Base-by-base conservation (phyloP, 345 rosid genomes). In the Adansonia digitata region DNA sequence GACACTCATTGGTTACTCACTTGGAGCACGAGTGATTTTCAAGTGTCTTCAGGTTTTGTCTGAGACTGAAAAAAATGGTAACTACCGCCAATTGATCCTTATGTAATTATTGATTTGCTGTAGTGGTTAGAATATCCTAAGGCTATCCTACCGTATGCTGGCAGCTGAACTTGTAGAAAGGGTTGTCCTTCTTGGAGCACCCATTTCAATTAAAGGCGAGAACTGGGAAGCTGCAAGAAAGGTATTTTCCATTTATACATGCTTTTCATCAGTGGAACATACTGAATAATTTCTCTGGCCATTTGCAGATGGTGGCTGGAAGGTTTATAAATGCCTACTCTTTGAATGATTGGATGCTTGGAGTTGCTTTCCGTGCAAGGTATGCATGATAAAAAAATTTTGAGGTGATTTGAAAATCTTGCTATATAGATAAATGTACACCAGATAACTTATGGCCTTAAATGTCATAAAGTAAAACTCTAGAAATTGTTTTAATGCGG, bases 341-440 rank as follows among this genome's bases (percentile, higher is more conserved):
- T 15, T 85, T 91, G 20, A 87, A 84, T 73, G 99, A 95, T 59
- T 95, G 99, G 99, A 95, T 82, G 29, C 99, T 95, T 40, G 99
- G 92, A 82, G 79, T 95, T 74, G 98, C 97, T 73, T 93, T 93
- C 77, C 99, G 99, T 20, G 98, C 99, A 40, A 95, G 96, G 99
- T 95, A 90, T 64, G 63, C 24, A 29, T 69, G 71, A 34, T 10
- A 39, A n/a, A 35, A 29, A n/a, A 15, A 51, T 5, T 46, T 69
- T 45, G 22, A 67, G 31, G 31, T 67, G 72, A 45, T 67, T 67
- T 45, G 11, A 17, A 67, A 13, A n/a, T 26, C 20, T 26, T 42
- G 55, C 39, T 45, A 67, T 46, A 45, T 43, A 15, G 9, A 60
- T 42, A 24, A 42, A 66, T 22, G 11, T 40, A 24, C 51, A 42